Base-by-base conservation (phyloP, 345 rosid species). In the Hibiscus trionum region DNA sequence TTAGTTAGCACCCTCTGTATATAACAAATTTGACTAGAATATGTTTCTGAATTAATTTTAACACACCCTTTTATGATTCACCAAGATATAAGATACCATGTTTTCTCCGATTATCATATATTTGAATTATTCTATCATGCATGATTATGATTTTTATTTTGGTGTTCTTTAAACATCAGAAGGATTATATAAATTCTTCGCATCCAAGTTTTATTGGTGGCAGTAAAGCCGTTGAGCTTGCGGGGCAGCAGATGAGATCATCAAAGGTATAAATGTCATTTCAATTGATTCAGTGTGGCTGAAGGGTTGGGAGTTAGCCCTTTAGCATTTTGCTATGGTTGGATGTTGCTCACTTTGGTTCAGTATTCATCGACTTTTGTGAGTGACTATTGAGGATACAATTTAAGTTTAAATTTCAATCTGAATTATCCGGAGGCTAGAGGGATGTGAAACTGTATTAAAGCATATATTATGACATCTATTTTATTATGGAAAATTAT, bases 161-260 rank as follows among this genome's bases (percentile, higher is more conserved):
- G 17, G 33, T 46, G 52, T 53, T 64, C 10, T 60, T 10, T 8
- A 21, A 47, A 49, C 14, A 82, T 72, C 81, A 88, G 93, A 74
- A 81, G 88, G 93, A 75, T 73, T 85, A 82, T 74, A 88, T 88
- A 71, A 86, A 88, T 80, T 77, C 87, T 70, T 82, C 88, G 0
- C 88, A 89, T 72, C 89, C 90, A 65, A 81, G 73, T 69, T 88
- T 88, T 77, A 86, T 88, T 68, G 90, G 91, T 68, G 91, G 89
- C 67, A 81, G 75, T 61, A 85, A 79, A 76, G 93, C 93, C 21
- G 86, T 85, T 65, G 89, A 88, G 79, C 73, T 73, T 70, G 93
- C 88, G 15, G 75, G 66, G 83, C 88, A 85, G 58, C 82, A 82
- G 58, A 63, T 84, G 61, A 83, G 72, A 76, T 60, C 86, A 19